Evolutionary conservation across 371 early-diverging fungal genomes (phyloP), one percentile per base, ranked within the genome.

Genomic region (Mortierella sp.): DNA sequence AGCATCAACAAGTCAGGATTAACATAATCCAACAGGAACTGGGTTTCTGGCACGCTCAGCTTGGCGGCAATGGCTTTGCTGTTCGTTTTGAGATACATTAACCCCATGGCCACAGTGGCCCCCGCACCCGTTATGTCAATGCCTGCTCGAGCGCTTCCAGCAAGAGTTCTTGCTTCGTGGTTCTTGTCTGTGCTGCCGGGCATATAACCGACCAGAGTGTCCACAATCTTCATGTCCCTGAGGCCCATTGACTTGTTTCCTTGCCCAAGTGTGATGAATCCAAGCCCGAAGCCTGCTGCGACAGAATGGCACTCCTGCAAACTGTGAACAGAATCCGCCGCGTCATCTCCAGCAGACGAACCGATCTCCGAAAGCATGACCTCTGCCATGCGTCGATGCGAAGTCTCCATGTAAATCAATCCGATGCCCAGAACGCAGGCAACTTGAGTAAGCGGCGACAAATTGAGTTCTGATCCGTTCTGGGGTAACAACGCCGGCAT

Each of bases 31-130:
- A 96, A 72, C 26, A 87, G 74, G 30, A 81, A 84, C n/a, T 42
- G 50, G 0, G 87, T 85, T 18, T 80, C 80, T 0, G 94, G 91
- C 0, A 92, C 56, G 21, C 67, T 76, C 14, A 97, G 80, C 13
- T 83, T 79, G 14, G 84, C 80, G 0, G 95, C 94, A 0, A 93
- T 83, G 18, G 78, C 57, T 5, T 41, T 39, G 57, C 94, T 87
- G 64, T 91, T 87, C 12, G 95, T 91, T 48, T 90, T 92, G 28
- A 96, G 80, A 66, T 89, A 95, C 81, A 93, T 90, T 16, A 97
- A 78, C 0, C 88, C 94, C 16, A 97, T 69, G 0, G 97, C 96
- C n/a, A 95, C 82, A 0, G 87, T 88, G 0, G 94, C 92, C 19
- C 90, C 90, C 8, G 89, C 82, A 0, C 91, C 85, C 0, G 90